Percentiles rank a stretch among this genome's conserved stretches.
phyloP scores from a whole-genome alignment of 2,329 filamentous ascomycete genomes.

The Penicillium sp. region DNA sequence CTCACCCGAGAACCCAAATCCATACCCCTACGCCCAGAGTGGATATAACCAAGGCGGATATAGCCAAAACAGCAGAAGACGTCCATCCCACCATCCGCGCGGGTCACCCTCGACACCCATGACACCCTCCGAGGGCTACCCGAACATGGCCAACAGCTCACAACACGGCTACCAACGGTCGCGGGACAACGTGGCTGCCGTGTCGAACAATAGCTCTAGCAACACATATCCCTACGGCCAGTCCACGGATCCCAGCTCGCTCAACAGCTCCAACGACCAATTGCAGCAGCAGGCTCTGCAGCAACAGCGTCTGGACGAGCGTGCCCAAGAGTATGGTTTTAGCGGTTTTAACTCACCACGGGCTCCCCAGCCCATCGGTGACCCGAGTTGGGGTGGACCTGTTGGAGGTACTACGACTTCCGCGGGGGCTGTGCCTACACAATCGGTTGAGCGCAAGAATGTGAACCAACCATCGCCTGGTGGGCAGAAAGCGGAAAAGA shows the following conservation, averaged over 20 bases:
- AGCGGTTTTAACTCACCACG: conserved; percentile 39
- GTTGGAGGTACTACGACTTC: conserved; percentile 18
- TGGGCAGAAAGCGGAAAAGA: conserved; percentile 50
- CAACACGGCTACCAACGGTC: conserved; percentile 59
- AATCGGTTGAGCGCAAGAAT: conserved; percentile 13
- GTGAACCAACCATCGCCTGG: conserved; percentile 1
- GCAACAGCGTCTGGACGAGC: conserved; percentile 33
- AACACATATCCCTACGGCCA: conserved; percentile 65
- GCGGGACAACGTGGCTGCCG: conserved; percentile 77
- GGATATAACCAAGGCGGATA: conserved; percentile 22
- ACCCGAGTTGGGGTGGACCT: conserved; percentile 21
- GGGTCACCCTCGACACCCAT: conserved; percentile 6
- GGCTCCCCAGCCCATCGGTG: conserved; percentile 12
- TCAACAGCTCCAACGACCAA: conserved; percentile 84
- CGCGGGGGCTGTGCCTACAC: conserved; percentile 7
- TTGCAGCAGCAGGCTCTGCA: conserved; percentile 43
- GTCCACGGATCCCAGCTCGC: conserved; percentile 81
- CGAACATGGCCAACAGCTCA: conserved; percentile 21
- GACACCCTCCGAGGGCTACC: conserved; percentile 27
- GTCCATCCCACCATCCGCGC: conserved; percentile 29
- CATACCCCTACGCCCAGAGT: conserved; percentile 6
- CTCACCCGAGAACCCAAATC: conserved; percentile 44
- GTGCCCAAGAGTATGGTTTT: conserved; percentile 56
- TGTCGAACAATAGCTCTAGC: conserved; percentile 56
- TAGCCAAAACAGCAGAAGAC: conserved; percentile 15